Conservation (phyloP, 1,284 basidiomycete genomes). For the Ceratobasidium sp. region DNA sequence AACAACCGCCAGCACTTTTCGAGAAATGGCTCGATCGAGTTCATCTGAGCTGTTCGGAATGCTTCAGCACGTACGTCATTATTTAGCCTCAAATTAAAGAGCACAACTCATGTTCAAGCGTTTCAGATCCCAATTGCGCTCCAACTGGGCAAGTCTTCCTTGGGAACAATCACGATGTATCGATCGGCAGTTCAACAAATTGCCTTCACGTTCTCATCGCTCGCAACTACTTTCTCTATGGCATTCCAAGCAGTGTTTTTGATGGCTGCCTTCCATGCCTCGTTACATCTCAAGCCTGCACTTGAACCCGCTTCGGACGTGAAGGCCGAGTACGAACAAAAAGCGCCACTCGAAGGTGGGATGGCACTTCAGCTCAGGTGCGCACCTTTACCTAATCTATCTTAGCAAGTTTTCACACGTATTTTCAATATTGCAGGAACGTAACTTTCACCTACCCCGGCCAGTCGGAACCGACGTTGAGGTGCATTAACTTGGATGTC, state of each 20-base stretch:
- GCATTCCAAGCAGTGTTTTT: constrained; percentile 84
- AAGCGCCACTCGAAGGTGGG: constrained; percentile 26
- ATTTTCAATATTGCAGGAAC: constrained; percentile 62
- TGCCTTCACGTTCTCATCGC: constrained; percentile 71
- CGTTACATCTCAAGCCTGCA: constrained; percentile 75
- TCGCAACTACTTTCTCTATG: constrained; percentile 74
- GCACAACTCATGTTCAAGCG: constrained; percentile 36
- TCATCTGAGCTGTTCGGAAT: constrained; percentile 48
- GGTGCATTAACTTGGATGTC: constrained; percentile 76
- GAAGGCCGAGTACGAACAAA: constrained; percentile 61
- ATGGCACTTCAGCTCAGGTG: constrained; percentile 78
- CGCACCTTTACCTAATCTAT: constrained; percentile 22
- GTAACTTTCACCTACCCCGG: constrained; percentile 84
- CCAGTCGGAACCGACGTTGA: constrained; percentile 72
- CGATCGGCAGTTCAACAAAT: constrained; percentile 80
- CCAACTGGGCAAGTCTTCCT: constrained; percentile 76
- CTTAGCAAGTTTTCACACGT: constrained; percentile 49
- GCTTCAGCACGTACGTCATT: constrained; percentile 45
- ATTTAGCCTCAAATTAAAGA: constrained; percentile 9
- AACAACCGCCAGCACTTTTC: constrained; percentile 41
- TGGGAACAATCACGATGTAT: constrained; percentile 83
- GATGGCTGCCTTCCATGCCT: constrained; percentile 84
- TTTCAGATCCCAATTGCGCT: constrained; percentile 77
- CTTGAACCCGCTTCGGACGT: constrained; percentile 72
- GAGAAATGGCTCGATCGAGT: constrained; percentile 47